phyloP scores from a whole-genome alignment of 371 early-diverging fungal species.

The Mortierella sp. region DNA sequence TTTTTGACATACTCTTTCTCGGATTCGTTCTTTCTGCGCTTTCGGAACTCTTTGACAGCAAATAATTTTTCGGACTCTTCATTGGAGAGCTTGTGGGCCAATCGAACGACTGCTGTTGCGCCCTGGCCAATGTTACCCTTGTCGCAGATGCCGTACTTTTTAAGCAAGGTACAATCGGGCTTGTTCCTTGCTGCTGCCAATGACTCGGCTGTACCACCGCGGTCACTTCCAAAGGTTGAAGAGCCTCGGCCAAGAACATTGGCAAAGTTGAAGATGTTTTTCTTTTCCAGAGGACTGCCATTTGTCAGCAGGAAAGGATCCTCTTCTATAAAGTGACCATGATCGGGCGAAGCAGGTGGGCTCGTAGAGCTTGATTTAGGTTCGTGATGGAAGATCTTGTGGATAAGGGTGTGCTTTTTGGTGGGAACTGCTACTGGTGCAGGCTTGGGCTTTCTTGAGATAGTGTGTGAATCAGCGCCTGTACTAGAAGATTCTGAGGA shows the following conservation, averaged over 20 bases:
- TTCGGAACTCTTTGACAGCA: conserved; percentile 94
- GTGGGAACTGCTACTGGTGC: conserved; percentile 15
- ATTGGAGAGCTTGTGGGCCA: conserved; percentile 74
- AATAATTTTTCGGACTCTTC: conserved; percentile 75
- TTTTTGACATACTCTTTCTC: conserved; percentile 93
- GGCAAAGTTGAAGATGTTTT: conserved; percentile 48
- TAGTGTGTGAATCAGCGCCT: conserved; percentile 2
- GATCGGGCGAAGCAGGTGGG: conserved; percentile 24
- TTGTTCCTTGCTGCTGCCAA: conserved; percentile 7
- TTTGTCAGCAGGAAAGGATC: conserved; percentile 30
- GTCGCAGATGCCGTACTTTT: conserved; percentile 87
- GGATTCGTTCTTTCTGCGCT: conserved; percentile 84
- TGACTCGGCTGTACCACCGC: conserved; percentile 12
- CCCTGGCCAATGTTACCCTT: conserved; percentile 89
- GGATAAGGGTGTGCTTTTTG: conserved; percentile 47
- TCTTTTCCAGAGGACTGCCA: conserved; percentile 40
- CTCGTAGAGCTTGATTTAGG: conserved; percentile 27
- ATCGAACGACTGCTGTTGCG: conserved; percentile 90
- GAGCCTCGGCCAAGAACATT: conserved; percentile 41
- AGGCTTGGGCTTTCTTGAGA: not conserved
- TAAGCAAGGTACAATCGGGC: conserved; percentile 55
- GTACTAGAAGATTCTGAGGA: conserved; percentile 17
- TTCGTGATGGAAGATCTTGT: conserved; percentile 58
- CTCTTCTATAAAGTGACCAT: conserved; percentile 20
- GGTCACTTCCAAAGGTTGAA: conserved; percentile 32